Evolutionary conservation across 2,329 filamentous ascomycete species (phyloP), one percentile per base, ranked within the genome.

Genomic region (Fusarium anthophilum): DNA sequence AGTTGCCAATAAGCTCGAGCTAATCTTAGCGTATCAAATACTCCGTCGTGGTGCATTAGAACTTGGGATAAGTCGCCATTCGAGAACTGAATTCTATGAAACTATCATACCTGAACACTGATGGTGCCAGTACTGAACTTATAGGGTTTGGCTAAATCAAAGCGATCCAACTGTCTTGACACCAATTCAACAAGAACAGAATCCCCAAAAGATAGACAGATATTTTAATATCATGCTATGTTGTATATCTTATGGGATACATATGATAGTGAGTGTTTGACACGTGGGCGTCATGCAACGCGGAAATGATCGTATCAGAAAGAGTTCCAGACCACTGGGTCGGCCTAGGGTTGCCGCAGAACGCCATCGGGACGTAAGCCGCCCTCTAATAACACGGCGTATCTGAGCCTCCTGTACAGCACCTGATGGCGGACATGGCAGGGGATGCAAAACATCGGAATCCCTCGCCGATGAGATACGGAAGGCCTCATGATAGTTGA

Each of bases 251-350:
- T 30, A 22, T 22, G 20, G 4, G 6, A 18, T 1, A 17, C 12
- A 38, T 3, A 1, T 15, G 10, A 20, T 30, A 6, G 6, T 26
- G 3, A 37, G 11, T 32, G 17, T 22, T 32, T 48, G 22, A 26
- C 38, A 64, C 14, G 35, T 37, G 24, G 28, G 38, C 26, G 32
- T 41, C 17, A 53, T 22, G n/a, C 26, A 54, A 41, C 30, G 8
- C n/a, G 22, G 48, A 62, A 48, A 48, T 51, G 24, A 30, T 30
- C 37, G 35, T 57, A 65, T 48, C n/a, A 48, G 41, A 35, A 47
- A 10, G 26, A 4, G 20, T 62, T 22, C 62, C 63, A 56, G n/a
- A 24, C 37, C 35, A 10, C 8, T 18, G 26, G 63, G 39, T 43
- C 24, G 20, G 41, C 14, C 41, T 39, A 47, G 35, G 18, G n/a